phyloP scores from a whole-genome alignment of 2,329 filamentous ascomycete species.

The Colletotrichum tropicicola region DNA sequence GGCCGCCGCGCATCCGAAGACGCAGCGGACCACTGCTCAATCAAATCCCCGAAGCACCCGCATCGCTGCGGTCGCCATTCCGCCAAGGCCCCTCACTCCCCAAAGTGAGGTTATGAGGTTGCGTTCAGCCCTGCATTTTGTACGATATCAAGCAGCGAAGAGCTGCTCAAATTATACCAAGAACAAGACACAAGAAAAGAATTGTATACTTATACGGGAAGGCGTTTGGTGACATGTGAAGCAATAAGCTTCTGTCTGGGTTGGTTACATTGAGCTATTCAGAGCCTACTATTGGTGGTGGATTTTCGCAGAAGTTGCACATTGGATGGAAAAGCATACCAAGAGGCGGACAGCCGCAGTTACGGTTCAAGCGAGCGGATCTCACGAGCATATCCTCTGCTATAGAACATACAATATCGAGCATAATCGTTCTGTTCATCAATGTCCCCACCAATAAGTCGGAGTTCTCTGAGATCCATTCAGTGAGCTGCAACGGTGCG shows the following conservation, averaged over 20 bases:
- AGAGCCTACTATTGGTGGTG: neutral
- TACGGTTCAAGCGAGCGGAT: too few species aligned
- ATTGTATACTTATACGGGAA: neutral
- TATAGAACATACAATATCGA: constrained; percentile 1
- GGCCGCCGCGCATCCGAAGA: constrained; percentile 56
- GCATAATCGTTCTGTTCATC: neutral
- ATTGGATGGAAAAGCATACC: neutral
- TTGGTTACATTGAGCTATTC: neutral
- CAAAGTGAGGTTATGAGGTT: neutral
- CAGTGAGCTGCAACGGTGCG: neutral
- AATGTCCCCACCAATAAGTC: neutral
- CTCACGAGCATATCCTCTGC: neutral
- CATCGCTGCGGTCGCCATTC: constrained; percentile 66
- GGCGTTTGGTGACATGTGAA: neutral
- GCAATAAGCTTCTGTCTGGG: neutral
- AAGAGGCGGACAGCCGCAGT: too few species aligned
- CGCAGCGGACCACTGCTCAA: constrained; percentile 63
- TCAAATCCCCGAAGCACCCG: constrained; percentile 67
- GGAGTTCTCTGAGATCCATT: neutral
- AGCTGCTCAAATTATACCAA: neutral
- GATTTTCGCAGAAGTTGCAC: neutral
- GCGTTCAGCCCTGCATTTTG: neutral
- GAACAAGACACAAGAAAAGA: neutral
- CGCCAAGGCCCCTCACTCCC: constrained; percentile 32
- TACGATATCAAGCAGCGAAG: neutral